Conservation (phyloP, 495 filamentous ascomycete species). For the Coniosporium apollinis region DNA sequence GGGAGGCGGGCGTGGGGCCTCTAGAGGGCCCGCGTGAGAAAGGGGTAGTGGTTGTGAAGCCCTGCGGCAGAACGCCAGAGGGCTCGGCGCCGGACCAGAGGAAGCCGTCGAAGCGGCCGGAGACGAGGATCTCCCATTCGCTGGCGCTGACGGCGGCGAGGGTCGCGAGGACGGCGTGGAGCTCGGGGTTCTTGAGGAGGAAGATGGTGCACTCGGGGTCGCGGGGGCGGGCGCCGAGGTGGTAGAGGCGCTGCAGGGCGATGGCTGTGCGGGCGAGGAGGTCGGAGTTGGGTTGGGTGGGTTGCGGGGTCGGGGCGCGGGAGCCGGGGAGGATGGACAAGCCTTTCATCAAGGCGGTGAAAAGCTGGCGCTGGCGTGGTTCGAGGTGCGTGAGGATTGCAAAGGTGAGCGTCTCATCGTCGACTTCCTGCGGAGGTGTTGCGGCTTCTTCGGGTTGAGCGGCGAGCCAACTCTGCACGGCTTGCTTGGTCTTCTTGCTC, state of each 20-base stretch:
- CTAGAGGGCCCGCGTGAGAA: slow-evolving; percentile 38
- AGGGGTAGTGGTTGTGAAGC: too few species aligned
- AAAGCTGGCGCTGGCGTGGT: slow-evolving; percentile 52
- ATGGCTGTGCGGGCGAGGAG: slow-evolving; percentile 53
- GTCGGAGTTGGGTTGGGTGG: slow-evolving; percentile 40
- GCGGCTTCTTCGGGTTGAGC: slow-evolving; percentile 54
- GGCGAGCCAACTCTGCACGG: slow-evolving; percentile 73
- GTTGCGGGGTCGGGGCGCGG: slow-evolving; percentile 38
- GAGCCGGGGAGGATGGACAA: slow-evolving; percentile 34
- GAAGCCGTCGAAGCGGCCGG: slow-evolving; percentile 93
- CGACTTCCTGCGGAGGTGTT: slow-evolving; percentile 65
- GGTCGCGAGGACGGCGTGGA: slow-evolving; percentile 77
- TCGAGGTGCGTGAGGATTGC: slow-evolving; percentile 81
- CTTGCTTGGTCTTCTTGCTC: slow-evolving; percentile 65
- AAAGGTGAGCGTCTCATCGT: slow-evolving; percentile 84
- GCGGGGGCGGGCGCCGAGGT: slow-evolving; percentile 49
- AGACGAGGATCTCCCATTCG: slow-evolving; percentile 94
- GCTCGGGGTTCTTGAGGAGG: slow-evolving; percentile 62
- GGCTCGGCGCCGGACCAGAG: slow-evolving; percentile 87
- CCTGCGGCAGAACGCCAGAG: too few species aligned
- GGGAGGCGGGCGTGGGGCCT: slow-evolving; percentile 21
- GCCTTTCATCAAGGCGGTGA: slow-evolving; percentile 61
- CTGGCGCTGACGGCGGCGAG: slow-evolving; percentile 68
- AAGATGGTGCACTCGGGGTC: slow-evolving; percentile 79
- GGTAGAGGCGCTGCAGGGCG: slow-evolving; percentile 73